These are phyloP conservation scores for Chondrus crispus DNA, from an alignment of 23 red algal species.

Conservation along the genomic window DNA sequence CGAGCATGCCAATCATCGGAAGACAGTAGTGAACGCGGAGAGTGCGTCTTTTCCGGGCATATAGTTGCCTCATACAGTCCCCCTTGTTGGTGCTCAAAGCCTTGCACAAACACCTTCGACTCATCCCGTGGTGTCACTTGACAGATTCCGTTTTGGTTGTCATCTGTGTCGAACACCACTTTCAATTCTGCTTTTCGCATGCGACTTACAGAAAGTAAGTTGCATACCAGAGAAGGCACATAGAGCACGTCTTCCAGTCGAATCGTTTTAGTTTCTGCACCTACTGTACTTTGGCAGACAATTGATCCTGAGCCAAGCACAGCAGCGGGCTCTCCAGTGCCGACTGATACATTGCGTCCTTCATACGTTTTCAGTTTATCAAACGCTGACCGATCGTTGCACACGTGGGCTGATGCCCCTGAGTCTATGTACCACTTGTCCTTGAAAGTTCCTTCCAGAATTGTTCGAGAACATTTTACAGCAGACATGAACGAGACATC, in stretches of 20 bases:
- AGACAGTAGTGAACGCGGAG: too few relatives aligned
- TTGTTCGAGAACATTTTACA: too few relatives aligned
- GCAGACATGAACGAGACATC: not conserved
- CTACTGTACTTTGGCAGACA: too few relatives aligned
- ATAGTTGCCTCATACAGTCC: not conserved
- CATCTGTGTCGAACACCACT: not conserved
- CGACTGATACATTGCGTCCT: too few relatives aligned
- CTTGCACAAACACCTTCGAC: not conserved
- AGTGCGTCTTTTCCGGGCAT: too few relatives aligned
- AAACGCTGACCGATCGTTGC: not conserved
- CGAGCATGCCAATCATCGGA: not conserved
- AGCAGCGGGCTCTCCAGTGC: not conserved
- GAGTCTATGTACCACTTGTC: not conserved
- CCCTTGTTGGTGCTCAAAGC: not conserved
- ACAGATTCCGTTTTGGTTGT: not conserved
- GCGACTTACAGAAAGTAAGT: not conserved
- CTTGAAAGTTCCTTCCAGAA: too few relatives aligned
- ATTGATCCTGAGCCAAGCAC: not conserved
- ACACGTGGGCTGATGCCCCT: not conserved
- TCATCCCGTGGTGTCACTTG: not conserved
- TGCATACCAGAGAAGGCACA: not conserved
- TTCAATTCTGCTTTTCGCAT: not conserved
- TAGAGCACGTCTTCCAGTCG: not conserved
- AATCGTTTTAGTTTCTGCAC: too few relatives aligned
- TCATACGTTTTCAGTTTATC: not conserved